phyloP scores from a whole-genome alignment of 2,329 filamentous ascomycete species.

The Ploettnerulaceae sp. region DNA sequence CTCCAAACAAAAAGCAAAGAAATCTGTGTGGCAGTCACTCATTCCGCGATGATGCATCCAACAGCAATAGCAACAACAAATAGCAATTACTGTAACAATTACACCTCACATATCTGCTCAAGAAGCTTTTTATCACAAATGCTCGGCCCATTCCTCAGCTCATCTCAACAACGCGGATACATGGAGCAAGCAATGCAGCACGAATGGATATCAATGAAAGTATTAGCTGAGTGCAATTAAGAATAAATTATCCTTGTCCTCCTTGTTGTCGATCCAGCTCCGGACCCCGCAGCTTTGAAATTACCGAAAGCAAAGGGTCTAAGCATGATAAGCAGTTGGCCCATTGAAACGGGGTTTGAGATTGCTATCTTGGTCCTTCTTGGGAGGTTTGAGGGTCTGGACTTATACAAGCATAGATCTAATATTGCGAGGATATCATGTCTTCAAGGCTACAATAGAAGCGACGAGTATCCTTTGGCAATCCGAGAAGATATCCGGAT shows the following conservation, averaged over 20 bases:
- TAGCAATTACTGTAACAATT: too few relatives aligned
- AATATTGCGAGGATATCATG: too few relatives aligned
- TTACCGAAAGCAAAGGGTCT: slow-evolving; percentile 2
- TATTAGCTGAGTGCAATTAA: neutral
- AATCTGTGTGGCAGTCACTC: neutral
- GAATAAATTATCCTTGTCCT: neutral
- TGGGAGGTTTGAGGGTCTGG: neutral
- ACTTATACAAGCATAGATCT: neutral
- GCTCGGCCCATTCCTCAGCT: slow-evolving; percentile 4
- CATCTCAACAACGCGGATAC: neutral
- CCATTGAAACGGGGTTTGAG: slow-evolving; percentile 4
- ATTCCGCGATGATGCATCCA: neutral
- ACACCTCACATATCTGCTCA: slow-evolving; percentile 3
- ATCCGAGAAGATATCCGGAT: too few relatives aligned
- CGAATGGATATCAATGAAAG: neutral
- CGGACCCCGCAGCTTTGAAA: neutral
- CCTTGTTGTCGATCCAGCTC: slow-evolving; percentile 5
- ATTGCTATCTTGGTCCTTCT: neutral
- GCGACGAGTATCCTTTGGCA: too few relatives aligned
- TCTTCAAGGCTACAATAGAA: too few relatives aligned
- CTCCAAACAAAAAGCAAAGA: too few relatives aligned
- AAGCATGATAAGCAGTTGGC: neutral
- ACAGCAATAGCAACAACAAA: too few relatives aligned
- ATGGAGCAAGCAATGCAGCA: neutral
- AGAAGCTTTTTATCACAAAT: neutral